These are phyloP conservation scores for Rusavskia elegans DNA, from an alignment of 495 filamentous ascomycete species.

Conservation along the genomic window DNA sequence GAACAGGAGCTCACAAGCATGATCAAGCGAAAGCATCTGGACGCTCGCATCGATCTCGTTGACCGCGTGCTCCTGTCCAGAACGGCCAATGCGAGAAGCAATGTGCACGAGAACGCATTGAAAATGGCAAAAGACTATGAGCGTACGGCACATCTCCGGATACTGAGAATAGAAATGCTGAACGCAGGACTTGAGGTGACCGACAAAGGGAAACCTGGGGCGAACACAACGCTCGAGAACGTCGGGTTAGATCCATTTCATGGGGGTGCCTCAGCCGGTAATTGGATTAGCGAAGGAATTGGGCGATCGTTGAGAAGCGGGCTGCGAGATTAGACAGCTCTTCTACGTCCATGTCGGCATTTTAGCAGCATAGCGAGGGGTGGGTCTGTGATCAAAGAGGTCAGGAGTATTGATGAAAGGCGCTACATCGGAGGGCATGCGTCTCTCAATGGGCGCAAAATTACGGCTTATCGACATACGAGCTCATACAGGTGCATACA, in stretches of 20 bases:
- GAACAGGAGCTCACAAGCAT: slow-evolving; percentile 62
- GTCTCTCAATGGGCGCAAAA: background rate
- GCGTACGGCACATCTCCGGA: slow-evolving; percentile 51
- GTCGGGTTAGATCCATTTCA: background rate
- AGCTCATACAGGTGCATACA: too few relatives aligned
- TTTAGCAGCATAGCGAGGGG: background rate
- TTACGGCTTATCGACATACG: too few relatives aligned
- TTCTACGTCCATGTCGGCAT: background rate
- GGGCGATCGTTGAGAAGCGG: background rate
- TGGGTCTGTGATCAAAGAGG: background rate
- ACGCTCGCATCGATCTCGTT: slow-evolving; percentile 72
- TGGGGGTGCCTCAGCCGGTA: background rate
- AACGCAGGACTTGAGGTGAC: slow-evolving; percentile 58
- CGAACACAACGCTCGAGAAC: background rate
- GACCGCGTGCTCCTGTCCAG: slow-evolving; percentile 62
- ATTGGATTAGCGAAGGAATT: background rate
- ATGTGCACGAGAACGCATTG: slow-evolving; percentile 52
- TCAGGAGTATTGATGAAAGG: too few relatives aligned
- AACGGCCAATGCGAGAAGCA: slow-evolving; percentile 41
- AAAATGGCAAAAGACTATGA: slow-evolving; percentile 55
- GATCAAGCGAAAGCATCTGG: slow-evolving; percentile 54
- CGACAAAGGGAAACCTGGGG: background rate
- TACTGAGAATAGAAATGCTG: slow-evolving; percentile 59
- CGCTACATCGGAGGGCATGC: too few relatives aligned
- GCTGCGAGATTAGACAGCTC: background rate